phyloP scores from a whole-genome alignment of 1,284 basidiomycete genomes.

The Takashimella koratensis region DNA sequence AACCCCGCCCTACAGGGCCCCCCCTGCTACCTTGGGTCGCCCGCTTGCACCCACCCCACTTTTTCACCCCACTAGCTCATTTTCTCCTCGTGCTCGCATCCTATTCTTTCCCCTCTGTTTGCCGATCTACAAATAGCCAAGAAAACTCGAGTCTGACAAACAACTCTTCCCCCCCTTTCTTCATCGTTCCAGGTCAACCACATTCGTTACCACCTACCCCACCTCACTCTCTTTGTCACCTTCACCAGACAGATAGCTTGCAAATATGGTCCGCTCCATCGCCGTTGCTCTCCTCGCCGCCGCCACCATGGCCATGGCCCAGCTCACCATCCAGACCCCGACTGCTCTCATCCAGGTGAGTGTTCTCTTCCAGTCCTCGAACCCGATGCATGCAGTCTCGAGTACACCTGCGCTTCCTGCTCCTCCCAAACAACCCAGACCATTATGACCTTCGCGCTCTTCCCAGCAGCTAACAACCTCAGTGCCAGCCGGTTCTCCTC shows the following conservation, averaged over 20 bases:
- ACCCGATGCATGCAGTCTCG: neutral
- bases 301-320: slow-evolving; percentile 47
- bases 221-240: neutral
- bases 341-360: slow-evolving; percentile 29
- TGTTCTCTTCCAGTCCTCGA: neutral
- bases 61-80: too few relatives aligned
- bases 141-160: neutral
- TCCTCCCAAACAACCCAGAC: neutral
- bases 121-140: neutral
- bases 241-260: neutral
- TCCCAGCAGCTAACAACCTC: neutral
- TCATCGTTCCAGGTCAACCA: neutral
- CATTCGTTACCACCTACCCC: neutral
- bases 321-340: slow-evolving; percentile 63
- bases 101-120: neutral
- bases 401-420: neutral
- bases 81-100: neutral
- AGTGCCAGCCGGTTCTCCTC: slow-evolving; percentile 49
- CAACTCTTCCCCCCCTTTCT: neutral
- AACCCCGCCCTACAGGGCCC: too few relatives aligned
- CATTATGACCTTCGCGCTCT: neutral
- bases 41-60: too few relatives aligned
- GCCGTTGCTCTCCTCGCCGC: slow-evolving; percentile 9
- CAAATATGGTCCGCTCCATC: neutral
- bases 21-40: too few relatives aligned